Conservation (phyloP, 768 basidiomycete genomes). For the Infundibulicybe gibba region DNA sequence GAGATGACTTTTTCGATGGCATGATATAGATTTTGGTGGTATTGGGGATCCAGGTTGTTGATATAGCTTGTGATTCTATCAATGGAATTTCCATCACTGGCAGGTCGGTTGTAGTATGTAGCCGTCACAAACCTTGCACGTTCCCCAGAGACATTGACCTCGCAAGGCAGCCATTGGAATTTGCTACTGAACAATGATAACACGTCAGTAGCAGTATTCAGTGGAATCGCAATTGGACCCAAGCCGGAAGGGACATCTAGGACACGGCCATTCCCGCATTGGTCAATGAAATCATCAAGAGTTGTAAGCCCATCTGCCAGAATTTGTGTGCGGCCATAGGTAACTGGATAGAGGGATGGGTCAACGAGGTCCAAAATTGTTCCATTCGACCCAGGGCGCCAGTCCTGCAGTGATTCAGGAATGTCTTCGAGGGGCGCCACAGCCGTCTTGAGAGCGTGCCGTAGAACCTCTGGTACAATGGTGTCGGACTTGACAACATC, state of each 20-base stretch:
- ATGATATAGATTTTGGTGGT: constrained; percentile 8
- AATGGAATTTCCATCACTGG: background rate
- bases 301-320: constrained; percentile 1
- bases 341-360: constrained; percentile 22
- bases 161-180: constrained; percentile 10
- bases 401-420: constrained; percentile 30
- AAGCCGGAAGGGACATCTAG: background rate
- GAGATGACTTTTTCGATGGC: constrained; percentile 11
- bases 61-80: constrained; percentile 19
- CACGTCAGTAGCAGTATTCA: no score
- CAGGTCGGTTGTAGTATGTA: background rate
- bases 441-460: constrained; percentile 11
- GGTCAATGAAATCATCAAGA: constrained; percentile 8
- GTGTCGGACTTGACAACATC: no score
- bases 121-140: constrained; percentile 1
- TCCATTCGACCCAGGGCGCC: constrained; percentile 35
- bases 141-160: background rate
- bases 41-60: constrained; percentile 24
- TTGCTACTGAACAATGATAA: constrained; percentile 7
- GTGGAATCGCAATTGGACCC: no score
- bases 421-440: no score
- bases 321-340: constrained; percentile 22
- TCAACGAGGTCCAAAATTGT: constrained; percentile 37
- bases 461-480: constrained; percentile 8
- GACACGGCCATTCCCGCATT: background rate